These are phyloP conservation scores for Saposhnikovia divaricata DNA, from an alignment of 129 eudicot species.

Conservation along the genomic window DNA sequence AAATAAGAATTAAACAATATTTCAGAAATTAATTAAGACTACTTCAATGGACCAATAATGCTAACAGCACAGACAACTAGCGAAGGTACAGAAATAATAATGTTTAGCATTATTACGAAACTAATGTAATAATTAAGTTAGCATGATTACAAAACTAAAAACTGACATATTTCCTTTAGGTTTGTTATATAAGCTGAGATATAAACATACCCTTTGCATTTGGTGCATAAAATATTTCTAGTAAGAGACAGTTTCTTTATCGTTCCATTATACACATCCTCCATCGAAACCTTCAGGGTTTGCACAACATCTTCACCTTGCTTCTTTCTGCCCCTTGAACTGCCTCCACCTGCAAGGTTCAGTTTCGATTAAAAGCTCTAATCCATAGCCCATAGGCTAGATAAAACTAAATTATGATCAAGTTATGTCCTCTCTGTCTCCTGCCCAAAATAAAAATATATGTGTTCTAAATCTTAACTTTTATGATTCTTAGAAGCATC, in stretches of 20 bases:
- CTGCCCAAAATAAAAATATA: neutral
- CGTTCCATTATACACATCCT: slow-evolving; percentile 65
- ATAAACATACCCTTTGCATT: slow-evolving; percentile 62
- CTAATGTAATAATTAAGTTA: neutral
- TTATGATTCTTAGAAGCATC: neutral
- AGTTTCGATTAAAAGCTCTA: neutral
- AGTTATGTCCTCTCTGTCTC: neutral
- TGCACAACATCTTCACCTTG: slow-evolving; percentile 75
- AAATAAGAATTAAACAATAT: neutral
- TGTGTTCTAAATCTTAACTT: neutral
- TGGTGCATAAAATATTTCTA: slow-evolving; percentile 56
- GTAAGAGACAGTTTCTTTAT: slow-evolving; percentile 64
- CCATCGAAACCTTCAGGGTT: slow-evolving; percentile 62
- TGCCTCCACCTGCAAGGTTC: slow-evolving; percentile 37
- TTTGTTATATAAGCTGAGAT: slow-evolving; percentile 1
- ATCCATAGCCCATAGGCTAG: neutral
- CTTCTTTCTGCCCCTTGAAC: slow-evolving; percentile 45
- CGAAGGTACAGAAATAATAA: neutral
- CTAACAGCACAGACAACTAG: neutral
- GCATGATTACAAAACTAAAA: neutral
- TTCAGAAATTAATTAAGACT: neutral
- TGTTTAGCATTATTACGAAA: neutral
- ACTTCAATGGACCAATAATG: neutral
- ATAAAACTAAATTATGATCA: neutral
- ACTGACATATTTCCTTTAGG: neutral